Conservation (phyloP, 2,329 filamentous ascomycete genomes). For the Trichophyton rubrum region DNA sequence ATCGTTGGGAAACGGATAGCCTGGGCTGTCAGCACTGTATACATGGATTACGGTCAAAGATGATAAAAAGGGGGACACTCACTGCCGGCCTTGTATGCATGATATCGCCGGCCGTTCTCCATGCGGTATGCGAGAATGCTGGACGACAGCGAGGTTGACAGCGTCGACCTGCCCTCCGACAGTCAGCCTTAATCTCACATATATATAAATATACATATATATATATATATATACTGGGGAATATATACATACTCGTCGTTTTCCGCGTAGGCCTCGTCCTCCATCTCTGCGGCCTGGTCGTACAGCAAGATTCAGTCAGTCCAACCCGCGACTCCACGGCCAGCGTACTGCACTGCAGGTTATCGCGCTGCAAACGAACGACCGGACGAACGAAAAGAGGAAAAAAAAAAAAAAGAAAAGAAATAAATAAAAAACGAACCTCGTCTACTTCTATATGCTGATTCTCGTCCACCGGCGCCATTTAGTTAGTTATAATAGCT, state of each 20-base stretch:
- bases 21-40: not conserved
- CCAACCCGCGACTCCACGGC: not conserved
- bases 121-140: conserved; percentile 12
- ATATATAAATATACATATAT: too few species aligned
- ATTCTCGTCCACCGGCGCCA: not conserved
- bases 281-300: not conserved
- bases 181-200: not conserved
- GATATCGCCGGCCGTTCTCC: conserved; percentile 16
- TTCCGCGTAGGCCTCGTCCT: not conserved
- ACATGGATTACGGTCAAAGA: not conserved
- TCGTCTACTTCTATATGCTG: not conserved
- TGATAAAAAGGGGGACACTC: not conserved
- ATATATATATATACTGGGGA: not conserved
- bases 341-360: too few species aligned
- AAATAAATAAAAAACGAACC: not conserved
- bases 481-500: not conserved
- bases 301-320: not conserved
- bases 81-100: conserved; percentile 12
- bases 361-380: not conserved
- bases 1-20: not conserved
- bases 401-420: too few species aligned
- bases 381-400: not conserved
- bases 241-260: not conserved
- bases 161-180: not conserved
- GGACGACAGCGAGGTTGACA: conserved; percentile 9